Evolutionary conservation across 163 green algal genomes (phyloP).

Genomic region (Chlorella variabilis): DNA sequence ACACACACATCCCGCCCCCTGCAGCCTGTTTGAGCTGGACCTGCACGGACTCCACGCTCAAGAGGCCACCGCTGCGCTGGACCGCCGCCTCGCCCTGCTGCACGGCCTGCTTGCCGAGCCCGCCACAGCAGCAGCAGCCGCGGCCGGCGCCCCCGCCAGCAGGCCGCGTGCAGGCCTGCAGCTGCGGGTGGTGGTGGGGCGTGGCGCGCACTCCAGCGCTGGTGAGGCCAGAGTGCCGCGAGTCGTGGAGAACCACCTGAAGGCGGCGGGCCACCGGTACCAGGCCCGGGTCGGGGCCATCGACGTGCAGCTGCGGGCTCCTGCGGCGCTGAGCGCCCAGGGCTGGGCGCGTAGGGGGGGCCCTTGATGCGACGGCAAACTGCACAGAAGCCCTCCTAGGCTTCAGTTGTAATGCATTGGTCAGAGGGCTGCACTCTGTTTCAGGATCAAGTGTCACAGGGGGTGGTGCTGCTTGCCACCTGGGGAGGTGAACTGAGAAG

Average conservation of each 20-base stretch:
- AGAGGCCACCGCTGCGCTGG: conserved; percentile 46
- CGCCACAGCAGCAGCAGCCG: background rate
- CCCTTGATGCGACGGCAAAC: too few relatives aligned
- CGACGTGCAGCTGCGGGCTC: conserved; percentile 15
- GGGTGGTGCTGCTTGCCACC: too few relatives aligned
- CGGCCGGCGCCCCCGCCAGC: background rate
- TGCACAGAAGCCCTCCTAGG: too few relatives aligned
- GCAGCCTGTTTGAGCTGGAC: conserved; percentile 42
- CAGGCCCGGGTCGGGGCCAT: background rate
- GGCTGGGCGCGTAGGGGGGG: too few relatives aligned
- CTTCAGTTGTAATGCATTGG: too few relatives aligned
- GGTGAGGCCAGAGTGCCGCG: conserved; percentile 49
- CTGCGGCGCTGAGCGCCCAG: background rate
- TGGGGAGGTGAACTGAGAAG: too few relatives aligned
- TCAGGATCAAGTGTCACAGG: too few relatives aligned
- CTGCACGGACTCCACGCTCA: conserved; percentile 50
- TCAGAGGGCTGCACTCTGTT: too few relatives aligned
- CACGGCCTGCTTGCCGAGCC: conserved; percentile 15
- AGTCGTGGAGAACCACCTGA: conserved; percentile 35
- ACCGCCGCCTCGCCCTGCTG: conserved; percentile 30
- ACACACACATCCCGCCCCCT: too few relatives aligned
- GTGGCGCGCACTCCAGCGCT: conserved; percentile 45
- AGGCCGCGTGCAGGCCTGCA: background rate
- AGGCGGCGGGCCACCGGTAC: background rate
- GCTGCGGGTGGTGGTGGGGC: conserved; percentile 48